Evolutionary conservation across 768 basidiomycete genomes (phyloP), one percentile per base, ranked within the genome.

Genomic region (Russula emetica): DNA sequence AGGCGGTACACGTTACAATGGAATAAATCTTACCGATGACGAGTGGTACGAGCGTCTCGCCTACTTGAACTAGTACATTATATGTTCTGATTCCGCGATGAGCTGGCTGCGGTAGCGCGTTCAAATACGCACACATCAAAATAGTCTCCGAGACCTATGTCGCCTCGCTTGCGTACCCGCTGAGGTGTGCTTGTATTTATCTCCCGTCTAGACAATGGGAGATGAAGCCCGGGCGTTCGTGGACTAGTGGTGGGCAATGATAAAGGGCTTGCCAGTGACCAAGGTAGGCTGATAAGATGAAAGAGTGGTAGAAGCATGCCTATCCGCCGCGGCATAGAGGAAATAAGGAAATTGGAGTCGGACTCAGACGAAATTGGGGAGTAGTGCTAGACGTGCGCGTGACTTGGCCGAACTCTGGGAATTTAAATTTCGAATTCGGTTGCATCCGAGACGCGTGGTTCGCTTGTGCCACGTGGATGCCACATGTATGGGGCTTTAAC

Each of bases 131-230:
- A 88, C 88, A 86, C 76, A 72, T 90, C 87, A 28, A 79, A 60
- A 64, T 75, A 82, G 69, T 88, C 82, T 3, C 87, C 86, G 34
- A 89, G 72, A 2, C 86, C 84, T 49, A 81, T 79, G 13, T 75
- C 73, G 24, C 66, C 54, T 40, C 49, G 50, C 24, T 60, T n/a
- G 4, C 20, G 30, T 51, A 32, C 30, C 22, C 54, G 58, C 54
- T 24, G 53, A 11, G 38, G 58, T 38, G n/a, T 26, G 20, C 49
- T 52, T n/a, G 59, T 16, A 10, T n/a, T 40, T 4, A 34, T 14
- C 49, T 55, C 49, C 18, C 47, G 63, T 56, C 59, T 64, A 8
- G 22, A 55, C 9, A 64, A 60, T 40, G 63, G 63, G 14, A 64
- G 54, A 60, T 60, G 63, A 32, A 64, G 16, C 7, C 59, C 53